These are phyloP conservation scores for Ophiostoma tasmaniense DNA, from an alignment of 2,329 filamentous ascomycete genomes.

Conservation along the genomic window DNA sequence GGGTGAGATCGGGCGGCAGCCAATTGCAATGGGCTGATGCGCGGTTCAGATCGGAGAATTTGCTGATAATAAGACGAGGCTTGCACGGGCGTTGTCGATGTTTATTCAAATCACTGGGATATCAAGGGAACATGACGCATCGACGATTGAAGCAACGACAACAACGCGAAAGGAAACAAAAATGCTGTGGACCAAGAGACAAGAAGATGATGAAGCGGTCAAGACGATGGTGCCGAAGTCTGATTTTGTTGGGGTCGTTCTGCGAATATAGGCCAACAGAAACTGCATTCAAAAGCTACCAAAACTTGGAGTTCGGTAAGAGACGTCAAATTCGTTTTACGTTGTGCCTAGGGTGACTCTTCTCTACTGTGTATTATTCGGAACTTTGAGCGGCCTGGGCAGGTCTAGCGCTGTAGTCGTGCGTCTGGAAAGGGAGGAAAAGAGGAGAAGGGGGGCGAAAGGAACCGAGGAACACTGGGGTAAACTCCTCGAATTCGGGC, in stretches of 20 bases:
- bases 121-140: neutral
- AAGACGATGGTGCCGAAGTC: neutral
- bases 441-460: neutral
- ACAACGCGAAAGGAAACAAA: neutral
- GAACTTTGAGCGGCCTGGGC: slow-evolving; percentile 5
- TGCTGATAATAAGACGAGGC: neutral
- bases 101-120: neutral
- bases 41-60: neutral
- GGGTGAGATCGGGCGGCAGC: neutral
- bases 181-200: no score
- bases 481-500: neutral
- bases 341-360: neutral
- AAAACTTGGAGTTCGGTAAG: neutral
- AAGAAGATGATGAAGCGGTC: neutral
- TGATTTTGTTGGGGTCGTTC: neutral
- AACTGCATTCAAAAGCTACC: neutral
- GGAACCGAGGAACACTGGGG: slow-evolving; percentile 13
- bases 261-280: neutral
- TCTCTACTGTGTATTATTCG: neutral
- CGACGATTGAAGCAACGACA: neutral
- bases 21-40: neutral
- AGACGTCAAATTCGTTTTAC: neutral
- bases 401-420: neutral
- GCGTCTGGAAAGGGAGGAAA: slow-evolving; percentile 6
- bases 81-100: neutral